Evolutionary conservation across 495 filamentous ascomycete species (phyloP).

Genomic region (Clohesyomyces aquaticus): DNA sequence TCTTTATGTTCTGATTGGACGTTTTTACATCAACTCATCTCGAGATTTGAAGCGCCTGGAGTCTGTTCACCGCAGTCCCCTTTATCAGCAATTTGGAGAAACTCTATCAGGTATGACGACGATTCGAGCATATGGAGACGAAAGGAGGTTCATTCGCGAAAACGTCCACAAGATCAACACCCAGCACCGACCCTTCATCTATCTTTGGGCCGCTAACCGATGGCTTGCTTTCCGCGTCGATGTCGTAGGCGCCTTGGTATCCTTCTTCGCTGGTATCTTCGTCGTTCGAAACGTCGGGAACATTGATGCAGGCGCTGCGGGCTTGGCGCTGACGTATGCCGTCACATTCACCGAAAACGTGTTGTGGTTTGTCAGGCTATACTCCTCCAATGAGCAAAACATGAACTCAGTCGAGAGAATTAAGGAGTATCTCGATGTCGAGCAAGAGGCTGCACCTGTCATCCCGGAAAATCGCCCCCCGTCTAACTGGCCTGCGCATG

Average conservation of each 20-base stretch:
- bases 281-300: slow-evolving; percentile 80
- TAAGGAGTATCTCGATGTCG: slow-evolving; percentile 94
- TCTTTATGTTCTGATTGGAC: slow-evolving; percentile 80
- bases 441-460: slow-evolving; percentile 84
- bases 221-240: slow-evolving; percentile 96
- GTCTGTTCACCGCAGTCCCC: slow-evolving; percentile 88
- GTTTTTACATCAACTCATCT: slow-evolving; percentile 88
- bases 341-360: slow-evolving; percentile 98
- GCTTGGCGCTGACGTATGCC: slow-evolving; percentile 95
- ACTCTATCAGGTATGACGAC: slow-evolving; percentile 95
- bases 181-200: slow-evolving; percentile 92
- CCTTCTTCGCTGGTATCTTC: slow-evolving; percentile 93
- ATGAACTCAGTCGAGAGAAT: slow-evolving; percentile 99
- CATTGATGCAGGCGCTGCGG: slow-evolving; percentile 91
- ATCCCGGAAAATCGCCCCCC: slow-evolving; percentile 78
- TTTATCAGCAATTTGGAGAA: slow-evolving; percentile 98
- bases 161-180: slow-evolving; percentile 88
- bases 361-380: slow-evolving; percentile 95
- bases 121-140: slow-evolving; percentile 95
- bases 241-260: slow-evolving; percentile 83
- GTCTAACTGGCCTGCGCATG: slow-evolving; percentile 81
- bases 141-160: slow-evolving; percentile 89
- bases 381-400: slow-evolving; percentile 94
- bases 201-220: slow-evolving; percentile 94
- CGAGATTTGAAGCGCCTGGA: slow-evolving; percentile 93